Base-by-base conservation (phyloP, 495 filamentous ascomycete species). In the Xylaria castorea region DNA sequence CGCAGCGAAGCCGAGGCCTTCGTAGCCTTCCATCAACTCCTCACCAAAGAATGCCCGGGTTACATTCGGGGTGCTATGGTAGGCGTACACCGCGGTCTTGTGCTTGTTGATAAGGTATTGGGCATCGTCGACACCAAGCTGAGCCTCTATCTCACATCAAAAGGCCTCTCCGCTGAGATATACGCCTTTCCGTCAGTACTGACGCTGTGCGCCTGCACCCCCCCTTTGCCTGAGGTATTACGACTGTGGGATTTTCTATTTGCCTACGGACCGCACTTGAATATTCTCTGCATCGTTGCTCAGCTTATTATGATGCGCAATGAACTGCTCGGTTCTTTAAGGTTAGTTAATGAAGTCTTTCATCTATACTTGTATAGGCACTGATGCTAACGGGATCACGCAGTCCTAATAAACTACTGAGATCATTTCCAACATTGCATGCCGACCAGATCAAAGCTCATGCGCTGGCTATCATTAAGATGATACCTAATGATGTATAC, bases 161-260 rank as follows among this genome's bases (percentile, higher is more conserved):
- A 97, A 81, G 91, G 91, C 42, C 88, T 99, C 83, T 90, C 92
- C 70, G 96, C 96, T 2, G 93, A 97, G 82, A 89, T 99, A 32
- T 99, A 98, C 78, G 97, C 94, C n/a, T 99, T 99, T 78, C 93
- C 96, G 8, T 97, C 94, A 12, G 96, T 99, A 0, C 85, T 98
- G 48, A 99, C 96, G 0, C 86, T 98, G 22, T 97, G 93, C 78
- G 96, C 97, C 42, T 98, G 96, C 76, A 98, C 97, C 30, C 97
- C 97, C n/a, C 97, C 96, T 3, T 80, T 99, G 46, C 96, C 95
- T 0, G 95, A 99, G 78, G 96, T 99, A 7, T 83, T 99, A 46
- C 89, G 92, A 67, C 86, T 98, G n/a, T 99, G 96, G 96, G 96
- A 99, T 80, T 99, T 99, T 75, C 85, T 98, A 16, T 94, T 99